phyloP scores from a whole-genome alignment of 2,329 filamentous ascomycete genomes.

The Albophoma yamanashiensis region DNA sequence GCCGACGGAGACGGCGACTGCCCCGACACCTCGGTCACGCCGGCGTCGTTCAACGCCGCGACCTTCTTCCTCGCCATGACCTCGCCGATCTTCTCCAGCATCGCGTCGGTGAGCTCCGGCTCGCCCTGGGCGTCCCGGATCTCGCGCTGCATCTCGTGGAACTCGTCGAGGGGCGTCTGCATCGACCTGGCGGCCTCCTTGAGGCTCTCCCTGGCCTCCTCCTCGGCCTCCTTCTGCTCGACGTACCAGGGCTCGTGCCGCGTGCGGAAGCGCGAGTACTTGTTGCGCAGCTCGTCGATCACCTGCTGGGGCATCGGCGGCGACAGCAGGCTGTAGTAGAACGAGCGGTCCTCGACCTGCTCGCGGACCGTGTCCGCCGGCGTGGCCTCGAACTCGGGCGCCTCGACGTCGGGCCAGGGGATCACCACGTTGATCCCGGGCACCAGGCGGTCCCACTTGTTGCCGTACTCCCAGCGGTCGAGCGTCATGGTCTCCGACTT shows the following conservation, averaged over 20 bases:
- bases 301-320: slow-evolving; percentile 71
- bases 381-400: slow-evolving; percentile 41
- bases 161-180: slow-evolving; percentile 48
- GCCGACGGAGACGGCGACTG: slow-evolving; percentile 7
- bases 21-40: slow-evolving; percentile 20
- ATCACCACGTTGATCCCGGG: slow-evolving; percentile 62
- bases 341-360: slow-evolving; percentile 64
- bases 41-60: slow-evolving; percentile 25
- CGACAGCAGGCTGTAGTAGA: slow-evolving; percentile 63
- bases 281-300: slow-evolving; percentile 76
- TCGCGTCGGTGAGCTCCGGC: slow-evolving; percentile 44
- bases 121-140: slow-evolving; percentile 41
- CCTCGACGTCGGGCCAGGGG: slow-evolving; percentile 58
- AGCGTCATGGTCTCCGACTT: slow-evolving; percentile 28
- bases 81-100: slow-evolving; percentile 52
- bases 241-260: slow-evolving; percentile 69
- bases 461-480: slow-evolving; percentile 28
- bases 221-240: slow-evolving; percentile 50
- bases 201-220: slow-evolving; percentile 28
- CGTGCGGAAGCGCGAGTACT: slow-evolving; percentile 71
- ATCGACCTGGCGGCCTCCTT: slow-evolving; percentile 24
- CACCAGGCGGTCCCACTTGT: slow-evolving; percentile 47
- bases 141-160: slow-evolving; percentile 43
- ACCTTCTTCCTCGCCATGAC: slow-evolving; percentile 46
- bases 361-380: slow-evolving; percentile 63